Percentiles rank a stretch among this genome's conserved stretches.
Evolutionary conservation across 495 filamentous ascomycete species (phyloP).

Genomic region (Penicillium coprophilum): DNA sequence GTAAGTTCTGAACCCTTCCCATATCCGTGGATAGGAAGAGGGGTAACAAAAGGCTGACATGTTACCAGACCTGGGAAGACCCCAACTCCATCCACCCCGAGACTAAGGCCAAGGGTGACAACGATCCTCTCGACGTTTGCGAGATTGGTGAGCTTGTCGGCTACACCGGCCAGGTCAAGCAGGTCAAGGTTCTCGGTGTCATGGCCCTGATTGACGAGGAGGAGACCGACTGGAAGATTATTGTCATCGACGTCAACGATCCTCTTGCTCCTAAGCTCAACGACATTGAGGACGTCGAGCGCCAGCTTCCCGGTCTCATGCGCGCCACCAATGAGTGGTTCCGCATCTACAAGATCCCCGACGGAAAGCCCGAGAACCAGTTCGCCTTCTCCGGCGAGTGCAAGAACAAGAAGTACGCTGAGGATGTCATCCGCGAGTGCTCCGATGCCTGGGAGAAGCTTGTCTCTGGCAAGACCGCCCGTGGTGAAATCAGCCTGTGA

Average conservation of each 20-base stretch:
- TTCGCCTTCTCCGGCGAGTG: slow-evolving; percentile 99
- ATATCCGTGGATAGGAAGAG: not conserved
- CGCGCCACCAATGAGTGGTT: slow-evolving; percentile 99
- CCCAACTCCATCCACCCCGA: slow-evolving; percentile 92
- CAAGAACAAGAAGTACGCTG: slow-evolving; percentile 99
- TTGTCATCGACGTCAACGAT: slow-evolving; percentile 98
- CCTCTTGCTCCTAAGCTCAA: slow-evolving; percentile 94
- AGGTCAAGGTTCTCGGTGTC: slow-evolving; percentile 98
- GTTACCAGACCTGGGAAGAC: slow-evolving; percentile 92
- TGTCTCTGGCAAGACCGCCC: slow-evolving; percentile 79
- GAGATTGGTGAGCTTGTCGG: slow-evolving; percentile 98
- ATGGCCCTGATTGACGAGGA: slow-evolving; percentile 99
- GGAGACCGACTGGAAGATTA: slow-evolving; percentile 99
- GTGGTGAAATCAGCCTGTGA: slow-evolving; percentile 80
- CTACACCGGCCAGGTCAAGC: slow-evolving; percentile 94
- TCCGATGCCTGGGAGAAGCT: slow-evolving; percentile 95
- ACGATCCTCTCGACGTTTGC: slow-evolving; percentile 98
- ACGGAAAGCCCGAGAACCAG: slow-evolving; percentile 99
- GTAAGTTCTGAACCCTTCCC: slow-evolving; percentile 46
- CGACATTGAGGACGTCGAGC: slow-evolving; percentile 98
- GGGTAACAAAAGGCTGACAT: slow-evolving; percentile 14
- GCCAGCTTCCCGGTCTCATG: slow-evolving; percentile 94
- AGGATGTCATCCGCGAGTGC: slow-evolving; percentile 92
- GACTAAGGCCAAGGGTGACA: slow-evolving; percentile 99
- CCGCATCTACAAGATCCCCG: slow-evolving; percentile 99